phyloP scores from a whole-genome alignment of 2,329 filamentous ascomycete genomes.

The Neocucurbitaria cava region DNA sequence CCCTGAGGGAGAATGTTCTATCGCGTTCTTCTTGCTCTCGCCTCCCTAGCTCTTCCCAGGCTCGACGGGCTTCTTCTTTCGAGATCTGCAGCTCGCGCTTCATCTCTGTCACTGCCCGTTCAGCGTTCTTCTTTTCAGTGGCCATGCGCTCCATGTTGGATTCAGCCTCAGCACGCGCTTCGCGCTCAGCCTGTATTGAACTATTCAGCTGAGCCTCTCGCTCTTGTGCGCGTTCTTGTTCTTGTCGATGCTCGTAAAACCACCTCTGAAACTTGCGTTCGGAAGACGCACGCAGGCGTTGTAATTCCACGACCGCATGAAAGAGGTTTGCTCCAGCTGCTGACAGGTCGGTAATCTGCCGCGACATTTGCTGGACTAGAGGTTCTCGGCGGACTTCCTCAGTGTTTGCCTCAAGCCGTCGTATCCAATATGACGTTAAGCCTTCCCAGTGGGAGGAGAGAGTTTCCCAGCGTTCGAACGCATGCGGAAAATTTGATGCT shows the following conservation, averaged over 20 bases:
- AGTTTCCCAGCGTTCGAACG: constrained; percentile 97
- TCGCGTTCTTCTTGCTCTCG: constrained; percentile 94
- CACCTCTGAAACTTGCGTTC: constrained; percentile 98
- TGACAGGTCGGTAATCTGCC: constrained; percentile 96
- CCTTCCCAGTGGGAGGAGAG: constrained; percentile 98
- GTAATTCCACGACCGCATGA: constrained; percentile 94
- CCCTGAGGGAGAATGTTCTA: constrained; percentile 81
- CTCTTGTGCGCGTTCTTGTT: constrained; percentile 86
- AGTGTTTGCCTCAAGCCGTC: constrained; percentile 86
- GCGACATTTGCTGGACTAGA: constrained; percentile 83
- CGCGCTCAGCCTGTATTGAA: constrained; percentile 76
- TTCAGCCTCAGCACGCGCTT: constrained; percentile 71
- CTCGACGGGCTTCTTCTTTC: constrained; percentile 91
- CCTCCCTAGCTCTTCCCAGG: constrained; percentile 95
- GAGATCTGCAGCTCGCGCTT: constrained; percentile 91
- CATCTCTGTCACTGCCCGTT: constrained; percentile 87
- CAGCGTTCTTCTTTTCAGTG: constrained; percentile 71
- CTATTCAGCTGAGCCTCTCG: constrained; percentile 80
- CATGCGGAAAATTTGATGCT: constrained; percentile 83
- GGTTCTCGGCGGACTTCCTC: constrained; percentile 84
- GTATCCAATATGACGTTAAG: constrained; percentile 96
- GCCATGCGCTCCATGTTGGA: constrained; percentile 71
- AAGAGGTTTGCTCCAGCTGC: constrained; percentile 96
- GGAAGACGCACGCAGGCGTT: constrained; percentile 90
- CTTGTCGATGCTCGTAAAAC: constrained; percentile 93